Base-by-base conservation (phyloP, 2,329 filamentous ascomycete species). In the Aureobasidium pullulans region DNA sequence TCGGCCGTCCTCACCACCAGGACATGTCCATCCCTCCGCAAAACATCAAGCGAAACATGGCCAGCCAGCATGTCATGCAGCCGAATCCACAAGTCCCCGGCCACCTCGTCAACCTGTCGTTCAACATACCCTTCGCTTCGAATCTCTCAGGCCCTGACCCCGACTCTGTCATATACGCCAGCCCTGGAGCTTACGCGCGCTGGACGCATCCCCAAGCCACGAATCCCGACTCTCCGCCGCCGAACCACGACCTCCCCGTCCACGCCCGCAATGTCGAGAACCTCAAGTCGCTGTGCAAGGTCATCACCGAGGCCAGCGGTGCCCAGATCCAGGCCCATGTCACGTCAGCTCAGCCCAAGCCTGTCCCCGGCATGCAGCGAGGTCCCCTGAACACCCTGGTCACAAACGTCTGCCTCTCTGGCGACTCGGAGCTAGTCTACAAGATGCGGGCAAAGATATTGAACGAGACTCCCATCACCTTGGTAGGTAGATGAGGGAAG, bases 121-220 rank as follows among this genome's bases (percentile, higher is more conserved):
- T 99, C 85, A 97, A 96, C 72, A 88, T 99, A 50, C 94, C 94
- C 62, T 96, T 97, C 76, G 87, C 91, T 66, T 96, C 90, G 64
- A 93, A 93, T 69, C 85, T 99, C 62, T 84, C 89, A 63, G 94
- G 94, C 36, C 94, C 94, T 64, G 91, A 97, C 69, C 88, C 88
- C 66, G 91, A 96, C 74, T 92, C 97, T 74, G 90, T 99, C 68
- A 83, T 97, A 62, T 93, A 96, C 76, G 91, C 93, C 64, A 96
- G 89, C 64, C 84, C 86, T 60, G 89, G 90, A 66, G 92, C 93
- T 62, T 86, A 96, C 64, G 83, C 93, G 65, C 86, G 90, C 72
- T 99, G 94, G 94, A 94, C 90, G 53, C 93, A 96, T 74, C 88
- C 93, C 63, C 40, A 50, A 32, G 29, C 34, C 13, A 15, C 89